phyloP scores from a whole-genome alignment of 371 early-diverging fungal genomes.

The Mortierella sp. region DNA sequence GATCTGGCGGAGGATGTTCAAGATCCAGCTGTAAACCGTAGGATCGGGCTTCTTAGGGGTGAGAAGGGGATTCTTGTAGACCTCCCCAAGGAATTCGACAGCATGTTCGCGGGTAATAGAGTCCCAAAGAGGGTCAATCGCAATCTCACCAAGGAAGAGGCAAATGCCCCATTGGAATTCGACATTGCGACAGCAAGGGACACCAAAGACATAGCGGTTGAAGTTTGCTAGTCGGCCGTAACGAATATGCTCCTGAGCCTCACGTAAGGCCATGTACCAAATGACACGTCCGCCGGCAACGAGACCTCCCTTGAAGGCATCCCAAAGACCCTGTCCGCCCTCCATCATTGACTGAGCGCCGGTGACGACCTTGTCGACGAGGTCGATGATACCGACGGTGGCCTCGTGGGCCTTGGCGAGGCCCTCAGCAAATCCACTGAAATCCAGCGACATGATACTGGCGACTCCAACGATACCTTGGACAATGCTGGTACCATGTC shows the following conservation, averaged over 20 bases:
- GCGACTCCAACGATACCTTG: conserved; percentile 10
- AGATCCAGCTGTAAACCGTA: conserved; percentile 1
- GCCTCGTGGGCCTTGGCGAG: not conserved
- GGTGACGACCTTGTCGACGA: not conserved
- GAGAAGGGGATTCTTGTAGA: not conserved
- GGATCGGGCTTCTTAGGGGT: not conserved
- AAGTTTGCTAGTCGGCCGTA: not conserved
- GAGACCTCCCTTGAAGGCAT: not conserved
- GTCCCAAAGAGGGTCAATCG: not conserved
- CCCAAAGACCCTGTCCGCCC: conserved; percentile 5
- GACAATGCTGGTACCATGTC: conserved; percentile 2
- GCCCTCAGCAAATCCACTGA: not conserved
- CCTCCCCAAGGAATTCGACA: not conserved
- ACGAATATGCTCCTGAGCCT: not conserved
- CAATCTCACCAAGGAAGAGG: not conserved
- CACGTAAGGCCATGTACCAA: conserved; percentile 7
- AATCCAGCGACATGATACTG: conserved; percentile 9
- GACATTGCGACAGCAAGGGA: not conserved
- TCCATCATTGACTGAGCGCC: not conserved
- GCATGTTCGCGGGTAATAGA: not conserved
- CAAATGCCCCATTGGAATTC: conserved; percentile 3
- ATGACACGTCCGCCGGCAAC: not conserved
- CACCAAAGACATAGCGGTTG: not conserved
- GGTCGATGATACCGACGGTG: not conserved
- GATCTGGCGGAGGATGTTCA: conserved; percentile 7